Evolutionary conservation across 345 rosid species (phyloP).

Genomic region (Lumnitzera littorea): DNA sequence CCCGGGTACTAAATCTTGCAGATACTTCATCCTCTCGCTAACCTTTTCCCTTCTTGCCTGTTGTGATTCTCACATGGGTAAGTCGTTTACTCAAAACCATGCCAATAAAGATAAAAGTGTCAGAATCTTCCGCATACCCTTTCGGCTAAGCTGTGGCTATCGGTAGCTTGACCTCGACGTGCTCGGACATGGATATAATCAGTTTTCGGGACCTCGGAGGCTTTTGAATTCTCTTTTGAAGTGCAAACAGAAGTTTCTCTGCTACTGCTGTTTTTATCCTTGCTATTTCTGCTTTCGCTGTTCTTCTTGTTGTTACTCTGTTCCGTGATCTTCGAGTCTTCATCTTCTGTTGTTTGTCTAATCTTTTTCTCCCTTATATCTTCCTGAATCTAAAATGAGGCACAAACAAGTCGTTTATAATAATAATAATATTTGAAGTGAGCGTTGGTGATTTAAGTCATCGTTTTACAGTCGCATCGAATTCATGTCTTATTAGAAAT

Average conservation of each 20-base stretch:
- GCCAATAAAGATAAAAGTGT: background rate
- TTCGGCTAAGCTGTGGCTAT: constrained; percentile 96
- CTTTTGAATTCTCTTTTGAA: constrained; percentile 61
- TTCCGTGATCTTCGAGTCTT: constrained; percentile 34
- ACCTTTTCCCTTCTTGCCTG: constrained; percentile 86
- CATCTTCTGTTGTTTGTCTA: no score
- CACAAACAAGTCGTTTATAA: no score
- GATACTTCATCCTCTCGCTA: constrained; percentile 69
- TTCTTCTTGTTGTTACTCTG: constrained; percentile 33
- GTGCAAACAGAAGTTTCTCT: constrained; percentile 33
- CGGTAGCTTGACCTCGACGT: constrained; percentile 94
- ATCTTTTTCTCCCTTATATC: no score
- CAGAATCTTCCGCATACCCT: constrained; percentile 43
- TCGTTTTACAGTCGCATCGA: no score
- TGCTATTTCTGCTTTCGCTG: constrained; percentile 18
- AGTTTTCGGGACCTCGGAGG: constrained; percentile 42
- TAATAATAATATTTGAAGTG: no score
- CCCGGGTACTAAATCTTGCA: constrained; percentile 73
- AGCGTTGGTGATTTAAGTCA: no score
- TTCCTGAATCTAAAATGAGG: no score
- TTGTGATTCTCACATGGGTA: background rate
- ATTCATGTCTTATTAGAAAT: no score
- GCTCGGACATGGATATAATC: constrained; percentile 97
- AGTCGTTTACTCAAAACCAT: background rate
- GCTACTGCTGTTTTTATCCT: constrained; percentile 24